Evolutionary conservation across 106 monocot species (phyloP), one percentile per base, ranked within the genome.

Genomic region (Chionographis japonica): DNA sequence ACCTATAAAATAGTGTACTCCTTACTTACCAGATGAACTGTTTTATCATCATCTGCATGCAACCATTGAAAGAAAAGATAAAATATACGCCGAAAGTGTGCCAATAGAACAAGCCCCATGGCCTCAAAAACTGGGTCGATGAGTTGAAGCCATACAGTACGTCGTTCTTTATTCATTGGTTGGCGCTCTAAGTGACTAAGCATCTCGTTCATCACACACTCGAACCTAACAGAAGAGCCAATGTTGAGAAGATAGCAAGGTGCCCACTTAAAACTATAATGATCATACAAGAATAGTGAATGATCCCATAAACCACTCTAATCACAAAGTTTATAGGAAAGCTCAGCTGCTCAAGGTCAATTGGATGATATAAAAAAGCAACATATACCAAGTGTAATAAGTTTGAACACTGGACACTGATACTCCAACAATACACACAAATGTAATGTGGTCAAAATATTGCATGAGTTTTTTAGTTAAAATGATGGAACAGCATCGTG

Each of bases 121-220:
- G 81, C 80, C 76, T 83, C 63, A 13, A 98, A 78, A 76, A 98
- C 81, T 52, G 92, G 98, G 39, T 88, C 80, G 77, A 93, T 83
- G 36, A 57, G 79, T 40, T 66, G 61, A 71, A 98, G 93, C 92
- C 92, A 98, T 72, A 87, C 74, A 75, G 72, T 68, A 12, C 93
- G 87, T 1, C 92, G 77, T 36, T 98, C 80, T 70, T 75, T 93
- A 55, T 84, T 87, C 63, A 63, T 75, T 35, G 90, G 87, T 56
- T 93, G 90, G 40, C 93, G 98, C 54, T 92, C 98, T 85, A 98
- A 83, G 56, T 93, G 93, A 52, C 83, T 74, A 54, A 93, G 65
- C 98, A 98, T 98, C 79, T 93, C 98, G 66, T 37, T 79, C 69
- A 98, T 59, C 11, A 98, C 85, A 60, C 59, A 69, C 6, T 92